Conservation (phyloP, 331 rosid species). For the Malus hybrid region DNA sequence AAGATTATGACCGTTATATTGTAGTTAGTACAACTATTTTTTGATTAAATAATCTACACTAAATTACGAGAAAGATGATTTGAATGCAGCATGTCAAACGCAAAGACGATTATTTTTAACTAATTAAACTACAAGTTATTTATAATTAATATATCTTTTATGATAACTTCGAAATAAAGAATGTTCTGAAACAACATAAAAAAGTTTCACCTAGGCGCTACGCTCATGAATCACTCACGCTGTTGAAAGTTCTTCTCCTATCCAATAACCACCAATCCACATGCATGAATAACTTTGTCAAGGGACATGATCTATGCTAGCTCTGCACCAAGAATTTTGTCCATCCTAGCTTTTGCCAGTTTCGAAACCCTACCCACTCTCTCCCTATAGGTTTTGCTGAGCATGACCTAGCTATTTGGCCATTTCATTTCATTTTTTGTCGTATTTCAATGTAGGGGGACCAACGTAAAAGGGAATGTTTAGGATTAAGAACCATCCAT, state of each 20-base stretch:
- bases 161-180: too few relatives aligned
- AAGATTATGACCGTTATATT: too few relatives aligned
- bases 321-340: constrained; percentile 51
- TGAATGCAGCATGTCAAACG: too few relatives aligned
- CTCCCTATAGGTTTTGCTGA: constrained; percentile 10
- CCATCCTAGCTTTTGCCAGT: constrained; percentile 51
- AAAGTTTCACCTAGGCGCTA: too few relatives aligned
- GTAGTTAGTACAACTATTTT: too few relatives aligned
- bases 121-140: too few relatives aligned
- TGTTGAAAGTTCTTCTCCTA: constrained; percentile 1
- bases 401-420: constrained; percentile 8
- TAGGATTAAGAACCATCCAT: constrained; percentile 29
- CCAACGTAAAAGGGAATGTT: constrained; percentile 22
- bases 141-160: too few relatives aligned
- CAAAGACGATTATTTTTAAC: too few relatives aligned
- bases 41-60: too few relatives aligned
- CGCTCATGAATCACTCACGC: too few relatives aligned
- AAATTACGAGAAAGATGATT: too few relatives aligned
- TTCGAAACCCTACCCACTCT: constrained; percentile 6
- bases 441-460: constrained; percentile 27
- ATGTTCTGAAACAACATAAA: too few relatives aligned
- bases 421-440: not conserved
- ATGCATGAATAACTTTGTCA: constrained; percentile 20
- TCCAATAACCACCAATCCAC: constrained; percentile 32
- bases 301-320: constrained; percentile 29